Conservation (phyloP, 192 early-diverging fungal species). For the Linnemannia schmuckeri region DNA sequence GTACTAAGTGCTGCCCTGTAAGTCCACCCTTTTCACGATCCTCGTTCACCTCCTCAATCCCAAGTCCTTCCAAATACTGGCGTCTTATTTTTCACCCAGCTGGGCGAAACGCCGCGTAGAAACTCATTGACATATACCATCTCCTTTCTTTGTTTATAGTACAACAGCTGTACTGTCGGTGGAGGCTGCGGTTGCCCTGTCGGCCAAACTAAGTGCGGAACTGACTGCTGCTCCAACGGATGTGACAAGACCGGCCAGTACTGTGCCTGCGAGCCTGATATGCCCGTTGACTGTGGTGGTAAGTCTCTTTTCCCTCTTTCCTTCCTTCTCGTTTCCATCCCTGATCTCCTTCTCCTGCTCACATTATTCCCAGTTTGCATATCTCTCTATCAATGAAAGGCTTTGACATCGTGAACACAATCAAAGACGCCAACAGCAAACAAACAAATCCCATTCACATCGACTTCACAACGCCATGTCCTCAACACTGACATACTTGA, state of each 20-base stretch:
- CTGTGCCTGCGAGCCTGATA: neutral
- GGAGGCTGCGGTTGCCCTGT: constrained; percentile 32
- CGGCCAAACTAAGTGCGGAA: constrained; percentile 10
- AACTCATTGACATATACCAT: too few species aligned
- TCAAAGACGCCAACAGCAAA: neutral
- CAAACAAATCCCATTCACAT: too few species aligned
- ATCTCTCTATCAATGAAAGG: neutral
- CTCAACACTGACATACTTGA: neutral
- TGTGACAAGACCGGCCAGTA: constrained; percentile 6
- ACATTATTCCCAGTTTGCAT: neutral
- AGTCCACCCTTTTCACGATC: neutral
- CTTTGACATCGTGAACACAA: neutral
- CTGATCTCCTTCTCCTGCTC: neutral
- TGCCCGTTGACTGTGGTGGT: constrained; percentile 24
- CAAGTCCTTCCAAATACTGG: neutral
- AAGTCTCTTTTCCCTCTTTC: neutral
- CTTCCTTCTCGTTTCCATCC: neutral
- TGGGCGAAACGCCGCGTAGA: too few species aligned
- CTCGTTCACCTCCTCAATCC: neutral
- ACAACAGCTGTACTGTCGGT: constrained; percentile 6
- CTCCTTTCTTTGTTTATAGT: neutral
- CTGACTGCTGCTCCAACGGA: constrained; percentile 32
- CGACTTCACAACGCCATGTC: neutral
- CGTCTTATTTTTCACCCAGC: neutral
- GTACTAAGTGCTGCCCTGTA: constrained; percentile 38